A percentile compares a stretch with the other conserved stretches of the same genome.
Conservation (phyloP, 805 yeast species). For the Starmera quercuum region DNA sequence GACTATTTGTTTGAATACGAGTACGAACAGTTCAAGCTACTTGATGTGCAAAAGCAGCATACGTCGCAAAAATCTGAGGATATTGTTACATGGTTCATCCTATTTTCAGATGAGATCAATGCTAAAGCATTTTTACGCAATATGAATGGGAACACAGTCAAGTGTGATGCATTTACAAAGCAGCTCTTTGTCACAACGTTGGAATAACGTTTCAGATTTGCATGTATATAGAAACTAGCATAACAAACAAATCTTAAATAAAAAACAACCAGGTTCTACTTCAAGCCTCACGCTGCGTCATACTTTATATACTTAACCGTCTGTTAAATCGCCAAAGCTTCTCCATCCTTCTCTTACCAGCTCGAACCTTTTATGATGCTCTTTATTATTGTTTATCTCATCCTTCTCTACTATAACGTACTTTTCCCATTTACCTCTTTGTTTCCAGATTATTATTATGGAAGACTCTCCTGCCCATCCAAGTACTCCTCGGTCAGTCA, state of each 20-base stretch:
- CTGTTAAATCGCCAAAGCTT: conserved; percentile 26
- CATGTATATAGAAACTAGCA: conserved; percentile 18
- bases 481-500: conserved; percentile 35
- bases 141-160: too few species aligned
- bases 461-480: conserved; percentile 74
- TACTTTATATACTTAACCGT: conserved; percentile 1
- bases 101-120: conserved; percentile 36
- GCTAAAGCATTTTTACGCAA: conserved; percentile 45
- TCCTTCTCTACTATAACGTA: conserved; percentile 58
- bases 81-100: conserved; percentile 25
- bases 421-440: conserved; percentile 77
- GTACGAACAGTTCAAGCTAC: too few species aligned
- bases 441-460: conserved; percentile 68
- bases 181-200: too few species aligned
- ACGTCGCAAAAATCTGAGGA: too few species aligned
- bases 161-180: too few species aligned
- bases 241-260: too few species aligned
- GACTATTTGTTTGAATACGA: background rate
- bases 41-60: too few species aligned
- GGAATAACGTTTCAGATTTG: too few species aligned
- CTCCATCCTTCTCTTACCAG: conserved; percentile 70
- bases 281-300: too few species aligned
- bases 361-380: conserved; percentile 37
- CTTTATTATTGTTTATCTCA: conserved; percentile 8
- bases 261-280: too few species aligned